Percentiles rank a stretch among this genome's conserved stretches.
Conservation (phyloP, 768 basidiomycete genomes). For the Lactarius hatsudake region DNA sequence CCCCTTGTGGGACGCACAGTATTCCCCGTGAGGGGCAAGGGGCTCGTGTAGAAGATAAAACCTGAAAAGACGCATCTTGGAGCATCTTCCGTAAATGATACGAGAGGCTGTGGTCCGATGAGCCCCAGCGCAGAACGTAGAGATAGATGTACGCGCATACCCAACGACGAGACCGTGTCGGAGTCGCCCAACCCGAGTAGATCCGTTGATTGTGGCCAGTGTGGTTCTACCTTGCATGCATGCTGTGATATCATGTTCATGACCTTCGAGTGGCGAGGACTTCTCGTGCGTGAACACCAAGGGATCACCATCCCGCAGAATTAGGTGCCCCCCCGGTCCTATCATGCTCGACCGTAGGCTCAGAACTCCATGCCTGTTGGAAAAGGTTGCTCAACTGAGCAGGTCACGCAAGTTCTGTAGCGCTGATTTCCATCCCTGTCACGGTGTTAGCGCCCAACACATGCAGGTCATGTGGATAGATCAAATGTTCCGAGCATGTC, state of each 20-base stretch:
- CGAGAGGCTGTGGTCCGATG: not conserved
- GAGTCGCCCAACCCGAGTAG: not conserved
- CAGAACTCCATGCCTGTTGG: not conserved
- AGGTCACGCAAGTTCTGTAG: not conserved
- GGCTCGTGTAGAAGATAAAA: not conserved
- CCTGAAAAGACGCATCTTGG: not conserved
- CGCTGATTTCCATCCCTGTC: constrained; percentile 5
- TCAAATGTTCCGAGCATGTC: constrained; percentile 14
- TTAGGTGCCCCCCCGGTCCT: not conserved
- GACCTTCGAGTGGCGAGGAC: not conserved
- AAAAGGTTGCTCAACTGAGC: constrained; percentile 4
- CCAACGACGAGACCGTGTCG: not conserved
- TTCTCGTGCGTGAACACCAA: not conserved
- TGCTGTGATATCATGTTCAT: not conserved
- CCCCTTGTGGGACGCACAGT: not conserved
- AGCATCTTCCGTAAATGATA: not conserved
- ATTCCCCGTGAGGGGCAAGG: not conserved
- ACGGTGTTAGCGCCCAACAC: not conserved
- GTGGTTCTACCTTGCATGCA: not conserved
- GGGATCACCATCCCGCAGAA: not conserved
- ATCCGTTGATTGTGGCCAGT: not conserved
- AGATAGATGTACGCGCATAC: not conserved
- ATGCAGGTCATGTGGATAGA: not conserved
- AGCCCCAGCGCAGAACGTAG: not conserved
- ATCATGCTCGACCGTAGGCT: not conserved